Evolutionary conservation across 441 rosid genomes (phyloP), one percentile per base, ranked within the genome.

Genomic region (Adansonia madagascariensis): DNA sequence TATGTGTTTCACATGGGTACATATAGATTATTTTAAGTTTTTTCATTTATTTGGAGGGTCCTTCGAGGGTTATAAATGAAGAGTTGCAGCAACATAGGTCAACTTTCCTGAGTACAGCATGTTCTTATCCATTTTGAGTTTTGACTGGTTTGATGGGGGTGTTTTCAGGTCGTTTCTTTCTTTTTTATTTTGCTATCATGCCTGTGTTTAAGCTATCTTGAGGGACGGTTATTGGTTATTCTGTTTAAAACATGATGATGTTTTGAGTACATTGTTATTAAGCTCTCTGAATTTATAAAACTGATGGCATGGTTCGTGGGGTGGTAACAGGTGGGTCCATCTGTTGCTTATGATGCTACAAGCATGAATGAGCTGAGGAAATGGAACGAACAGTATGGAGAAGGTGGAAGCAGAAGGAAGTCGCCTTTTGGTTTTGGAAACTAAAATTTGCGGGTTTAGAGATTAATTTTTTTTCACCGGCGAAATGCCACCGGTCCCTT

Each of bases 381-480:
- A 89, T 95, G 99, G 99, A 95, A 95, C 8, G 98, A 94, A 74
- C 97, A 94, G 64, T 94, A 94, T 20, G 99, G 99, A 39, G 99
- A 94, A 85, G 98, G 93, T 20, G 98, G 99, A 77, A 94, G 92
- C 86, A 82, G 99, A 86, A 85, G 83, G 70, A 90, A 85, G 80
- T 86, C 98, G 24, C 97, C 95, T 1, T 94, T 95, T 59, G 97
- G 98, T 41, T 93, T 95, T 78, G 84, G 86, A 85, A 14, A 35
- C 67, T 81, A 61, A 78, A 77, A 2, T 73, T 63, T 35, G 12
- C 47, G 0, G 27, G 39, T 31, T 31, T 61, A 3, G 8, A 41
- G 8, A 0, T 63, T 35, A 46, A 35, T 7, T 63, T 39, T 15
- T 63, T 63, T 41, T 8, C 4, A 35, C 5, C 5, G 18, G 20